phyloP scores from a whole-genome alignment of 2,329 filamentous ascomycete species.

The Epichloe sibirici region DNA sequence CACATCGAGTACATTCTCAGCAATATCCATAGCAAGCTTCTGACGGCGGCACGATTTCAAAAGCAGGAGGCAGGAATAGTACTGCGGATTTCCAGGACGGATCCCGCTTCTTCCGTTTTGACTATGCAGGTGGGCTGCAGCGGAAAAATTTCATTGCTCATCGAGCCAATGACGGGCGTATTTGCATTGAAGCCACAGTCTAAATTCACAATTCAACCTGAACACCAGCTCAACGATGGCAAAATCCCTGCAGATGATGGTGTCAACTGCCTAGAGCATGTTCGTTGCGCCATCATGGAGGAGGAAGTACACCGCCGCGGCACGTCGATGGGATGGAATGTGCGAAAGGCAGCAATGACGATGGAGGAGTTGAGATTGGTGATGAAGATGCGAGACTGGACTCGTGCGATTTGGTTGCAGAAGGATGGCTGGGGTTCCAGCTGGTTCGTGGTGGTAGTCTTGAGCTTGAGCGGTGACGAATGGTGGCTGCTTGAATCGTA shows the following conservation, averaged over 20 bases:
- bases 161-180: slow-evolving; percentile 70
- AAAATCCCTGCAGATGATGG: slow-evolving; percentile 46
- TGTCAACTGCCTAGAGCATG: slow-evolving; percentile 42
- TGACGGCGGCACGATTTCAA: slow-evolving; percentile 47
- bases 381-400: slow-evolving; percentile 50
- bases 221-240: slow-evolving; percentile 51
- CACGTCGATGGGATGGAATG: slow-evolving; percentile 52
- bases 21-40: slow-evolving; percentile 50
- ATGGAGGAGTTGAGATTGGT: slow-evolving; percentile 45
- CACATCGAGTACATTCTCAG: slow-evolving; percentile 63
- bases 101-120: slow-evolving; percentile 57
- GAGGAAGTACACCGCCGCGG: slow-evolving; percentile 50
- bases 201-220: slow-evolving; percentile 41
- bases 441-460: slow-evolving; percentile 62
- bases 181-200: slow-evolving; percentile 59
- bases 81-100: slow-evolving; percentile 43
- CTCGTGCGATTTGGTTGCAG: slow-evolving; percentile 56
- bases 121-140: slow-evolving; percentile 56
- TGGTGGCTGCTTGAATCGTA: slow-evolving; percentile 67
- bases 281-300: slow-evolving; percentile 49
- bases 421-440: slow-evolving; percentile 57
- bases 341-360: slow-evolving; percentile 34
- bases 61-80: slow-evolving; percentile 45
- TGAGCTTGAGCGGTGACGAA: slow-evolving; percentile 59
- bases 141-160: slow-evolving; percentile 45